Base-by-base conservation (phyloP, 768 basidiomycete species). In the Leccinum sublutescens region DNA sequence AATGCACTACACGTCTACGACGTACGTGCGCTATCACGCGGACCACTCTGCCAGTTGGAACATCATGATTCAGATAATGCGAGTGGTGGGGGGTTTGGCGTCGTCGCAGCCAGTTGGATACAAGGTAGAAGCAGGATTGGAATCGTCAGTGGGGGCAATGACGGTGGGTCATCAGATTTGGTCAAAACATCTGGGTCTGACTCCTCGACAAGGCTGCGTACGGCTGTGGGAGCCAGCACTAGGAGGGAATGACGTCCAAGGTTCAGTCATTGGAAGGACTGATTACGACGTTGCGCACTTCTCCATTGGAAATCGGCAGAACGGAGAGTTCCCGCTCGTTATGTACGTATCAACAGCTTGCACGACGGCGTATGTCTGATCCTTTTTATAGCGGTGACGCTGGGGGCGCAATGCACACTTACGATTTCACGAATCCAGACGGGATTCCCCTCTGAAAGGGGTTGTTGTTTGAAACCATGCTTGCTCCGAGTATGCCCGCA, bases 1-100 rank as follows among this genome's bases (percentile, higher is more conserved):
- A 86, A 88, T 61, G 67, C 67, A 34, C 73, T 76, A 1, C 83
- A 88, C 56, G 69, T 91, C 3, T 90, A 89, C 61, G 88, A 91
- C 67, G 64, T 78, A 2, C 81, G 88, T 11, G 82, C 77, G 66
- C 65, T 86, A 17, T 68, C 74, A 21, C 71, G 74, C 14, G 79
- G 80, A 1, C 71, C 78, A 12, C 64, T 88, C 48, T 79, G 77
- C 56, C 72, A 75, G 17, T 86, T 84, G 64, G 63, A 66, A 45
- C 88, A 90, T 60, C 73, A 71, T 9, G 75, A 75, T 34, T 74
- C 70, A 4, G 70, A 72, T 52, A 54, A 61, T 5, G 58, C 67
- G 11, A 68, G 68, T 17, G 71, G 75, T 5, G 60, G 62, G 23
- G 61, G 60, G 2, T 87, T 74, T 67, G 87, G 86, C 0, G 71